These are phyloP conservation scores for Russula olivacea DNA, from an alignment of 768 basidiomycete species.

Conservation along the genomic window DNA sequence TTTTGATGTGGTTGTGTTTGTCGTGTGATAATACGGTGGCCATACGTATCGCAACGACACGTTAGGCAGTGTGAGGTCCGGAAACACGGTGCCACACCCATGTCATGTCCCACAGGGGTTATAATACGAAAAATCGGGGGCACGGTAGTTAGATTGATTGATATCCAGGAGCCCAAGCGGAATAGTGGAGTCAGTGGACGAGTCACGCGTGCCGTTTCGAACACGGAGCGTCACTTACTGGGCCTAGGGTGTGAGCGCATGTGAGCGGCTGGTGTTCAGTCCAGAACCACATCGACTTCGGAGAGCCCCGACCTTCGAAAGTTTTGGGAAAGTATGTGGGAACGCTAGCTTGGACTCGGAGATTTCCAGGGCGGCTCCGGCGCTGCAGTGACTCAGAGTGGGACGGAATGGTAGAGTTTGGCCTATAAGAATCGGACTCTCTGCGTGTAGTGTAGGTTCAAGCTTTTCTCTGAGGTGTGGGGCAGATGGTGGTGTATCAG, in stretches of 20 bases:
- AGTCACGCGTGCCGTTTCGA: not conserved
- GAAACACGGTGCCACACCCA: not conserved
- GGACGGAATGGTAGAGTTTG: not conserved
- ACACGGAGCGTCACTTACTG: not conserved
- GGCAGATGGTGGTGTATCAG: not conserved
- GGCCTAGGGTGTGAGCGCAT: not conserved
- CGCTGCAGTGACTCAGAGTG: not conserved
- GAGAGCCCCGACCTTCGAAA: not conserved
- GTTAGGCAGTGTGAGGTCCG: not conserved
- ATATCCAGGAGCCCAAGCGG: not conserved
- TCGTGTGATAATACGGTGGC: not conserved
- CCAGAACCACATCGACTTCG: not conserved
- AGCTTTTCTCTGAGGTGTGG: too few relatives aligned
- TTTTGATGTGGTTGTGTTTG: too few relatives aligned
- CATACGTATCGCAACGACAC: not conserved
- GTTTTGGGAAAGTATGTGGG: not conserved
- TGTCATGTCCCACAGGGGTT: not conserved
- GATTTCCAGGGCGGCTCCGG: not conserved
- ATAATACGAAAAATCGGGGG: not conserved
- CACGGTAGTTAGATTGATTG: not conserved
- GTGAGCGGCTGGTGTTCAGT: not conserved
- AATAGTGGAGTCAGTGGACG: not conserved
- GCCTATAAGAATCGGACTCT: too few relatives aligned
- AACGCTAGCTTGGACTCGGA: not conserved
- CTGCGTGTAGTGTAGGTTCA: not conserved